Base-by-base conservation (phyloP, 768 basidiomycete species). In the Rubroboletus satanas region DNA sequence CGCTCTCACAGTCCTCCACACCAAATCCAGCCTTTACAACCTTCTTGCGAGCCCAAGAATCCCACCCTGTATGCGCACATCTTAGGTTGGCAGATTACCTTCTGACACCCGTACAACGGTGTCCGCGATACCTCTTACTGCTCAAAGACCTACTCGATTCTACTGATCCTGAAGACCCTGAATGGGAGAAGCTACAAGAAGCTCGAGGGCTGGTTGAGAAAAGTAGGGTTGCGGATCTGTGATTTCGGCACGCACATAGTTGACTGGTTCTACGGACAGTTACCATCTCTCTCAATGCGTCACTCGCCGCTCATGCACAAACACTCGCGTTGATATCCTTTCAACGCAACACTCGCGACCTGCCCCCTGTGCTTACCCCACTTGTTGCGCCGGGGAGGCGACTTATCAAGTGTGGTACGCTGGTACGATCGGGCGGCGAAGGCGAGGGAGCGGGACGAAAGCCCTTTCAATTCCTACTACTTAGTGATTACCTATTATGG, bases 1-100 rank as follows among this genome's bases (percentile, higher is more conserved):
- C 78, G 35, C 74, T 88, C n/a, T 75, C 80, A 6, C 75, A 79
- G 0, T 69, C 77, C 5, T 66, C 78, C 23, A 69, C 77, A 2
- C 71, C n/a, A 54, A 64, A 60, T 64, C 71, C 45, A 63, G 62
- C 75, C 0, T 93, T 93, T 64, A 77, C 85, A 0, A 54, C 73
- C 1, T 93, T 90, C 68, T 67, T 94, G 18, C 71, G 75, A 7
- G 71, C 71, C 18, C 85, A 85, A 62, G 90, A 94, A 66, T 73
- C 77, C 5, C 83, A 92, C 58, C 82, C 83, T 2, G 75, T 77
- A 9, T 92, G 90, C 63, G 83, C 83, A 35, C 87, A 82, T 66
- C 78, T 95, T 46, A 85, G 85, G 62, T 75, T 95, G 31, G 78
- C 86, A 8, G 90, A 93, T 65, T 95, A 92, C 85, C 79, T 95